Conservation (phyloP, 2,329 filamentous ascomycete species). For the Eurotiales sp. region DNA sequence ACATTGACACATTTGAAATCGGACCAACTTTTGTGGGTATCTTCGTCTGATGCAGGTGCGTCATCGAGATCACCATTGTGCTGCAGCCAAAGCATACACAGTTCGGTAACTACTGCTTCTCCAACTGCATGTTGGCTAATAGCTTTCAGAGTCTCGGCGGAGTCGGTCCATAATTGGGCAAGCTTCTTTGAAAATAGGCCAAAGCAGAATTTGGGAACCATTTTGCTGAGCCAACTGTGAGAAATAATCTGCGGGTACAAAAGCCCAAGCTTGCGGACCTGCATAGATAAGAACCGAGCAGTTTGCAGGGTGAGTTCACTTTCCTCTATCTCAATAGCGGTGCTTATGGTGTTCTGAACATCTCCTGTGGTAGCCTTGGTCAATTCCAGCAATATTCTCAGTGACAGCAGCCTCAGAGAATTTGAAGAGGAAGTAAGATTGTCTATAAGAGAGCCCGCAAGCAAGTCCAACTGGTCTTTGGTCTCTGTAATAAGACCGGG, state of each 20-base stretch:
- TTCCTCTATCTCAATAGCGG: slow-evolving; percentile 76
- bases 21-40: slow-evolving; percentile 24
- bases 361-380: slow-evolving; percentile 48
- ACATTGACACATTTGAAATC: slow-evolving; percentile 83
- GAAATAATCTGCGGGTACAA: slow-evolving; percentile 59
- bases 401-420: slow-evolving; percentile 65
- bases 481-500: slow-evolving; percentile 33
- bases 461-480: slow-evolving; percentile 56
- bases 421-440: slow-evolving; percentile 76
- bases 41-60: slow-evolving; percentile 19
- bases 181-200: slow-evolving; percentile 84
- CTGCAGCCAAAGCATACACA: slow-evolving; percentile 75
- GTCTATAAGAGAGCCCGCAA: slow-evolving; percentile 62
- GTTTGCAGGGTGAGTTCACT: slow-evolving; percentile 74
- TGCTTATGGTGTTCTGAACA: slow-evolving; percentile 41
- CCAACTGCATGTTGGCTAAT: slow-evolving; percentile 68
- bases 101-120: slow-evolving; percentile 66
- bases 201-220: slow-evolving; percentile 80
- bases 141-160: slow-evolving; percentile 68
- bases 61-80: slow-evolving; percentile 17
- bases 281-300: slow-evolving; percentile 74
- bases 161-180: slow-evolving; percentile 82
- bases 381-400: slow-evolving; percentile 67
- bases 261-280: slow-evolving; percentile 71
- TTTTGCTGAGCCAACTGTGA: slow-evolving; percentile 63